Conservation (phyloP, 2,329 filamentous ascomycete species). For the Aspergillus cejpii region DNA sequence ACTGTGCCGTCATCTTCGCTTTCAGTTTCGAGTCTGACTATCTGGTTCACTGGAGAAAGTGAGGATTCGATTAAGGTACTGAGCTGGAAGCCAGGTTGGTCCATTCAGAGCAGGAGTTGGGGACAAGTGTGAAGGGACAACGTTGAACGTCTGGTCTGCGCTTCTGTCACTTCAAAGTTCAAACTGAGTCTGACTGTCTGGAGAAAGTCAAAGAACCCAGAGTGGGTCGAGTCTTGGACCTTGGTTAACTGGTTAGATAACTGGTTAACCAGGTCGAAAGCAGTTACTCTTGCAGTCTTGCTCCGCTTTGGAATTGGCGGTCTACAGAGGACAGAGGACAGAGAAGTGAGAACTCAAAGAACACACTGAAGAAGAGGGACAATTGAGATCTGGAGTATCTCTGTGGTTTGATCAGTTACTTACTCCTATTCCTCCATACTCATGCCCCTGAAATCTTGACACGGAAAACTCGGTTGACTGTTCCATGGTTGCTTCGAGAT, state of each 20-base stretch:
- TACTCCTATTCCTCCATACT: too few relatives aligned
- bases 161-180: conserved; percentile 1
- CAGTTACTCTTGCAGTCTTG: not conserved
- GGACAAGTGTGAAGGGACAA: too few relatives aligned
- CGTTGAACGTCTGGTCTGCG: conserved; percentile 6
- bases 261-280: not conserved
- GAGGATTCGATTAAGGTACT: too few relatives aligned
- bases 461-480: conserved; percentile 18
- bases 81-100: too few relatives aligned
- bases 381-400: too few relatives aligned
- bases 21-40: not conserved
- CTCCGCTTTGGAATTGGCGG: not conserved
- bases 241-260: too few relatives aligned
- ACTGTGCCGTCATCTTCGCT: not conserved
- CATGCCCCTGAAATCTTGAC: conserved; percentile 5
- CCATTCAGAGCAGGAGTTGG: not conserved
- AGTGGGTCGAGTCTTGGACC: not conserved
- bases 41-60: not conserved
- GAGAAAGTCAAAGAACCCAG: too few relatives aligned
- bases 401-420: too few relatives aligned
- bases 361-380: too few relatives aligned
- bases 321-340: not conserved
- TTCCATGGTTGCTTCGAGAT: conserved; percentile 12
- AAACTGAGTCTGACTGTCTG: too few relatives aligned
- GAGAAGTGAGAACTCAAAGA: too few relatives aligned